Base-by-base conservation (phyloP, 768 basidiomycete species). In the Panus rudis region DNA sequence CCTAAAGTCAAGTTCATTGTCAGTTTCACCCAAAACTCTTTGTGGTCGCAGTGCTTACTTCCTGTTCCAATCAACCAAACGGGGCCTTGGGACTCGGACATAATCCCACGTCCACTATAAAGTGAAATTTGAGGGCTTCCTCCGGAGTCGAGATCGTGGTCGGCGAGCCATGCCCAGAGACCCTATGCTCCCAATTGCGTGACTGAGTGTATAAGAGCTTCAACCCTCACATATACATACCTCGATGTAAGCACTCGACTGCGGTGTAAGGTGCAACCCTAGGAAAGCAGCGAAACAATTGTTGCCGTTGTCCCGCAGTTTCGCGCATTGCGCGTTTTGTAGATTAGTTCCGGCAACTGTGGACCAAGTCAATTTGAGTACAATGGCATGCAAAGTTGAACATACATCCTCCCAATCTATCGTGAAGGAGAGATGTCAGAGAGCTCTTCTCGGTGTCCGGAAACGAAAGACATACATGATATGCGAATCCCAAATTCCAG, bases 31-130 rank as follows among this genome's bases (percentile, higher is more conserved):
- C 28, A 30, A 10, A 10, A 30, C 10, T 30, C 16, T 10, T 10
- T 40, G 26, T 21, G 21, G 34, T 7, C 47, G 27, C 49, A 68
- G 22, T 40, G 66, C 58, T 46, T 28, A 59, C 57, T 50, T 4
- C 47, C 73, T 23, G 86, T 89, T 16, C 87, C 87, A 46, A 89
- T 76, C 67, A 89, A 58, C 86, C 85, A 88, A 22, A 87, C 82
- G 2, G 86, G 86, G 4, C 86, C 86, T 35, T 65, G 64, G 5
- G 81, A 83, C 58, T 89, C 78, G 1, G 81, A 84, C 13, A 85
- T 61, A 38, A 89, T 75, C 2, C 87, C 87, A 12, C 87, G 75
- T 1, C 80, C 87, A 10, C 57, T 65, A 52, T 70, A 90, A 17
- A 84, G 55, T 13, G 71, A 71, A 41, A 78, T 61, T 52, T 80